Conservation (phyloP, 495 filamentous ascomycete species). For the Neurospora hispaniola region DNA sequence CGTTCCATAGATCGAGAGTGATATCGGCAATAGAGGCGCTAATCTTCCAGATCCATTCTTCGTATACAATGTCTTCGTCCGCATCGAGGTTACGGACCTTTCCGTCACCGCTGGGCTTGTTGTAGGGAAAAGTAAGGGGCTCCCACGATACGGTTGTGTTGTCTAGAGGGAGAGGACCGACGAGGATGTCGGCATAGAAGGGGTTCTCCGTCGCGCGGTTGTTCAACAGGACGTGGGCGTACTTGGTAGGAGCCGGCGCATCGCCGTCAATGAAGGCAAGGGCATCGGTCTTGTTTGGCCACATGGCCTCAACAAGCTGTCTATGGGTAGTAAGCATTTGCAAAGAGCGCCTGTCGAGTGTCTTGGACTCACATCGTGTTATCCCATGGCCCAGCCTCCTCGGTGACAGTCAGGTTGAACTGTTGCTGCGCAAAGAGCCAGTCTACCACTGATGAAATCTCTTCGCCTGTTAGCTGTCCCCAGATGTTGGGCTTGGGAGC, state of each 20-base stretch:
- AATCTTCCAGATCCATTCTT: slow-evolving; percentile 21
- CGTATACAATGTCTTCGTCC: slow-evolving; percentile 16
- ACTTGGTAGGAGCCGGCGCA: slow-evolving; percentile 28
- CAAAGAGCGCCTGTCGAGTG: not conserved
- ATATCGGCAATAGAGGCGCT: slow-evolving; percentile 16
- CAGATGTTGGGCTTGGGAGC: slow-evolving; percentile 29
- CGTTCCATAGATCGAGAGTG: slow-evolving; percentile 25
- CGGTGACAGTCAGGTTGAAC: slow-evolving; percentile 26
- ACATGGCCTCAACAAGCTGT: slow-evolving; percentile 34
- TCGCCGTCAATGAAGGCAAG: slow-evolving; percentile 32
- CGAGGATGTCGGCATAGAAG: slow-evolving; percentile 33
- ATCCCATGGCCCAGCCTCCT: slow-evolving; percentile 23
- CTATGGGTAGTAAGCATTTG: slow-evolving; percentile 4
- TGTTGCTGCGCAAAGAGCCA: slow-evolving; percentile 25
- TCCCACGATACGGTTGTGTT: slow-evolving; percentile 25
- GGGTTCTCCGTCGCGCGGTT: slow-evolving; percentile 30
- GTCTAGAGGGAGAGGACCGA: slow-evolving; percentile 38
- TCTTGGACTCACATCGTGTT: slow-evolving; percentile 18
- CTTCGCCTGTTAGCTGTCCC: slow-evolving; percentile 20
- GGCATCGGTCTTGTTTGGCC: slow-evolving; percentile 44
- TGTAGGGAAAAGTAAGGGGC: slow-evolving; percentile 34
- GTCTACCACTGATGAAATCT: slow-evolving; percentile 20
- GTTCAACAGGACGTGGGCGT: slow-evolving; percentile 36
- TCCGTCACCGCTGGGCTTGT: slow-evolving; percentile 21
- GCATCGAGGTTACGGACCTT: slow-evolving; percentile 32